phyloP scores from a whole-genome alignment of 2,329 filamentous ascomycete genomes.

The Fusarium guadeloupense region DNA sequence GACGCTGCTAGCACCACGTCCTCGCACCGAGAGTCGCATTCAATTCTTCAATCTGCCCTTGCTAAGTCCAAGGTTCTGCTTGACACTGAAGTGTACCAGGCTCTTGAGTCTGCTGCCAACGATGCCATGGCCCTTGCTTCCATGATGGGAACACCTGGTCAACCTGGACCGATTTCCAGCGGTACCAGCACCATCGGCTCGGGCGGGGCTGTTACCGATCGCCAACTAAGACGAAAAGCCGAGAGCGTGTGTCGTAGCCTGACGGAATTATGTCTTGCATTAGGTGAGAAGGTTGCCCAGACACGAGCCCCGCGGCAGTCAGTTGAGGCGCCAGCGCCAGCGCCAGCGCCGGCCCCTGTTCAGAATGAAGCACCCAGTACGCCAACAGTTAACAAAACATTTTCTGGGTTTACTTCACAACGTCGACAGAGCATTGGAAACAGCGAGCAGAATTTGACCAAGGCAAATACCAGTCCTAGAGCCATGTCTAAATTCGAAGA shows the following conservation, averaged over 20 bases:
- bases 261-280: conserved; percentile 88
- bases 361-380: conserved; percentile 49
- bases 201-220: conserved; percentile 70
- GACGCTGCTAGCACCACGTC: conserved; percentile 55
- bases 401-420: conserved; percentile 48
- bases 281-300: conserved; percentile 69
- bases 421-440: conserved; percentile 54
- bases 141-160: conserved; percentile 78
- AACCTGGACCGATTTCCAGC: conserved; percentile 74
- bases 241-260: conserved; percentile 92
- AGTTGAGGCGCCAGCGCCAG: conserved; percentile 9
- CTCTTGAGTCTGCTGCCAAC: conserved; percentile 80
- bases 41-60: conserved; percentile 82
- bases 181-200: conserved; percentile 70
- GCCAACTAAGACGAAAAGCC: conserved; percentile 87
- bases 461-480: conserved; percentile 56
- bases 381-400: conserved; percentile 57
- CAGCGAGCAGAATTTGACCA: conserved; percentile 52
- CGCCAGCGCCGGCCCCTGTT: conserved; percentile 1
- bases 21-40: conserved; percentile 70
- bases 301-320: conserved; percentile 44
- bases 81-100: conserved; percentile 75
- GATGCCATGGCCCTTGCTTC: conserved; percentile 83
- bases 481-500: conserved; percentile 64
- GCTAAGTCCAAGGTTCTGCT: conserved; percentile 78